Percentiles rank a stretch among this genome's conserved stretches.
phyloP scores from a whole-genome alignment of 2,329 filamentous ascomycete genomes.

The Polychaeton citri region DNA sequence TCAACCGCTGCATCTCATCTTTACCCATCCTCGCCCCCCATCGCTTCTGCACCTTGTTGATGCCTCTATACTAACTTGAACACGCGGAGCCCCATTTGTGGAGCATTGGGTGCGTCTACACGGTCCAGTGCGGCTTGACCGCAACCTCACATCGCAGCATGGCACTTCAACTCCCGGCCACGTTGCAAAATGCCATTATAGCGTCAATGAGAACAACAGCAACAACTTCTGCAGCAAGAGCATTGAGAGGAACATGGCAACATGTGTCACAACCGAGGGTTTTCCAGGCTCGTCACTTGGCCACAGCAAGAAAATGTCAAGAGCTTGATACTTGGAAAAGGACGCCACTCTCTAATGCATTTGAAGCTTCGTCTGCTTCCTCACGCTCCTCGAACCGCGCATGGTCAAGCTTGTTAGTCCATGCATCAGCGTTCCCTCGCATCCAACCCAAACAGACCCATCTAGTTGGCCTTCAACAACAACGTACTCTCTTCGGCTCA shows the following conservation, averaged over 20 bases:
- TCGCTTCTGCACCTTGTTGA: too few species aligned
- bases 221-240: too few species aligned
- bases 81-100: too few species aligned
- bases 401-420: too few species aligned
- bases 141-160: not conserved
- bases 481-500: constrained; percentile 30
- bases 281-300: not conserved
- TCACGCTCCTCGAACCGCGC: too few species aligned
- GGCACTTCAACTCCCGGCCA: not conserved
- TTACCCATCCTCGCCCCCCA: not conserved
- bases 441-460: constrained; percentile 4
- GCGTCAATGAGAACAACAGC: not conserved
- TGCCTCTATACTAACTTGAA: too few species aligned
- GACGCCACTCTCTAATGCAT: constrained; percentile 6
- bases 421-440: not conserved
- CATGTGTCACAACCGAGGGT: not conserved
- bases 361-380: constrained; percentile 8
- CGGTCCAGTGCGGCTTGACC: not conserved
- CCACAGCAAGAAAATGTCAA: constrained; percentile 1
- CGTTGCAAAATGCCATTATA: not conserved
- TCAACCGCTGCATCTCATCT: not conserved
- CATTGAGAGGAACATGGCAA: too few species aligned
- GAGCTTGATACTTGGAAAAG: constrained; percentile 1
- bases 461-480: constrained; percentile 26
- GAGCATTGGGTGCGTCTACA: too few species aligned